Base-by-base conservation (phyloP, 2,329 filamentous ascomycete species). In the Exophiala oligosperma region DNA sequence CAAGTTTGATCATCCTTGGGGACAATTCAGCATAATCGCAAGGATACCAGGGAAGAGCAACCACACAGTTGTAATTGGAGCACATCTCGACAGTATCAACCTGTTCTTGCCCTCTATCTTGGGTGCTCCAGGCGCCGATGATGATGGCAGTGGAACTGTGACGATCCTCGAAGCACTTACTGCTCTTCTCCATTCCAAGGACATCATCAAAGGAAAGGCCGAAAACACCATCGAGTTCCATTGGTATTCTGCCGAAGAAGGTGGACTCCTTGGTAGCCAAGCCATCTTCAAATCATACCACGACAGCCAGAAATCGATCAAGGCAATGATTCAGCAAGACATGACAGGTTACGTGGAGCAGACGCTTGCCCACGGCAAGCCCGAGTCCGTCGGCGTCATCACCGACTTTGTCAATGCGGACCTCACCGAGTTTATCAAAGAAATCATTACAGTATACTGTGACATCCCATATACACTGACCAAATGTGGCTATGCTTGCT, bases 261-360 rank as follows among this genome's bases (percentile, higher is more conserved):
- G 88, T 51, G 92, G 92, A 35, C 80, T 96, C 47, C 82, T 96
- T 2, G 92, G 92, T 59, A 93, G 89, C 68, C 92, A 96, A 73
- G 92, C 90, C 54, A 90, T 97, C 72, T 97, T 97, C 79, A 81
- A 84, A 51, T 77, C 84, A 6, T 97, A 97, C 70, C 87, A 90
- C 74, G 85, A 87, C 71, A 75, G 83, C 23, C 81, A 83, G 32
- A 84, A 87, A 26, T 86, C 93, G 64, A 82, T 97, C 73, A 95
- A 93, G 77, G 93, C 93, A 35, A 97, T 97, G 94, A 84, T 97
- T 54, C 93, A 97, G 78, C 93, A 97, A 76, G 93, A 97, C 74
- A 97, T 97, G 93, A 96, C 91, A 1, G 93, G 93, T 17, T 97
- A 89, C 72, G 83, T 92, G 4, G 85, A 92, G 72, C 87, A 87